Conservation (phyloP, 441 rosid species). For the Brassica hybrid region DNA sequence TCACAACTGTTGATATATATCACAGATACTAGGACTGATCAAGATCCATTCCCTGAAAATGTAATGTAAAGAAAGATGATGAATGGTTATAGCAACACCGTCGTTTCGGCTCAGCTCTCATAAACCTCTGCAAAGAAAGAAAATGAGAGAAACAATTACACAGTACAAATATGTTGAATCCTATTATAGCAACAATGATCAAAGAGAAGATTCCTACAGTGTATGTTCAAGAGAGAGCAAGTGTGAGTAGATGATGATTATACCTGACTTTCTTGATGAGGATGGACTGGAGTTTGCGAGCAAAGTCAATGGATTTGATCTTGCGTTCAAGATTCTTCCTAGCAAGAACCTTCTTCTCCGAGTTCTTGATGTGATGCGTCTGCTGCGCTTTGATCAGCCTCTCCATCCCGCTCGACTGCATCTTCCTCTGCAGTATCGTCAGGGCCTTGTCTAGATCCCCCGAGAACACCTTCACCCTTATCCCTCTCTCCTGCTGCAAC, state of each 20-base stretch:
- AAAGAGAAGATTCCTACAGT: neutral
- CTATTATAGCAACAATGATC: slow-evolving; percentile 3
- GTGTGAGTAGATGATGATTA: too few species aligned
- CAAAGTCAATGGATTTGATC: slow-evolving; percentile 69
- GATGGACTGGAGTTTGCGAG: slow-evolving; percentile 77
- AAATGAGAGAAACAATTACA: slow-evolving; percentile 18
- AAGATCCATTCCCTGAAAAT: slow-evolving; percentile 10
- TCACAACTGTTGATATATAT: slow-evolving; percentile 24
- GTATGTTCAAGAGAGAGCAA: neutral
- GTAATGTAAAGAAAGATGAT: slow-evolving; percentile 20
- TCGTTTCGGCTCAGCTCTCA: slow-evolving; percentile 25
- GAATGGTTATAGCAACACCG: slow-evolving; percentile 13
- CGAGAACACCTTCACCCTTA: slow-evolving; percentile 65
- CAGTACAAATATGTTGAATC: neutral
- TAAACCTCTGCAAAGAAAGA: slow-evolving; percentile 41
- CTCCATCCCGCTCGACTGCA: slow-evolving; percentile 87
- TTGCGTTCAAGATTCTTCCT: slow-evolving; percentile 67
- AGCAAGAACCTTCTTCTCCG: slow-evolving; percentile 88
- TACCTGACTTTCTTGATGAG: slow-evolving; percentile 94
- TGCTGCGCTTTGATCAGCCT: slow-evolving; percentile 69
- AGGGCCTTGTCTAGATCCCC: slow-evolving; percentile 79
- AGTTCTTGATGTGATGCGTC: slow-evolving; percentile 77
- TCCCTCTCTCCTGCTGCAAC: slow-evolving; percentile 73
- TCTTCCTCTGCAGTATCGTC: slow-evolving; percentile 65
- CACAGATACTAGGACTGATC: slow-evolving; percentile 25